These are phyloP conservation scores for Strobilomyces echinocephalus DNA, from an alignment of 768 basidiomycete genomes.

Conservation along the genomic window DNA sequence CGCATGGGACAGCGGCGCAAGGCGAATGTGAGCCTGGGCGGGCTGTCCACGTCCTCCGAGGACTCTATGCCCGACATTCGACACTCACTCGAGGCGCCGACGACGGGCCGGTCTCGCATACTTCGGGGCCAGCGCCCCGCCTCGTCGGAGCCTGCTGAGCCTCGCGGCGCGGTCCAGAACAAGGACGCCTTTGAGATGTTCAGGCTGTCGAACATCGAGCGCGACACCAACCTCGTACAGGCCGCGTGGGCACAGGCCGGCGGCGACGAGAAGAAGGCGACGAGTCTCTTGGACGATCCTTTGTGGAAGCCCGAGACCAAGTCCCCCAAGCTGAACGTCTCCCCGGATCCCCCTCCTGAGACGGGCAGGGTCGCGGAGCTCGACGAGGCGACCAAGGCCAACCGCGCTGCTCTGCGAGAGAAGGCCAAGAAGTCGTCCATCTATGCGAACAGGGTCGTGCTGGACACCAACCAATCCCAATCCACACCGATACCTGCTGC, in stretches of 20 bases:
- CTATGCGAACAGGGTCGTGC: slow-evolving; percentile 59
- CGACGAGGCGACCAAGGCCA: slow-evolving; percentile 68
- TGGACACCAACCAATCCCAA: slow-evolving; percentile 44
- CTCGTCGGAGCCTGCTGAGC: slow-evolving; percentile 29
- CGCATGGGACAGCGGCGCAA: slow-evolving; percentile 48
- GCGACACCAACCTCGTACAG: slow-evolving; percentile 35
- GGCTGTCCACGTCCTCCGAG: slow-evolving; percentile 60
- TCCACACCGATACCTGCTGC: slow-evolving; percentile 34
- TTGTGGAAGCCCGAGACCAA: slow-evolving; percentile 42
- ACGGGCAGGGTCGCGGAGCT: slow-evolving; percentile 66
- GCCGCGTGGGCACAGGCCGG: slow-evolving; percentile 65
- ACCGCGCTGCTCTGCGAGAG: slow-evolving; percentile 60
- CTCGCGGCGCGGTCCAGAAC: slow-evolving; percentile 13
- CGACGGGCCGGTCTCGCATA: slow-evolving; percentile 43
- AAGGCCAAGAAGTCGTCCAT: slow-evolving; percentile 82
- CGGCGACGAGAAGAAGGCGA: slow-evolving; percentile 60
- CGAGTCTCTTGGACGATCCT: slow-evolving; percentile 52
- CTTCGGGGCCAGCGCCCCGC: slow-evolving; percentile 43
- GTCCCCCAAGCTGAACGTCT: slow-evolving; percentile 4
- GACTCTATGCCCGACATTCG: slow-evolving; percentile 56
- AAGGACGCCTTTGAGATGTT: slow-evolving; percentile 48
- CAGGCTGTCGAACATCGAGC: slow-evolving; percentile 55
- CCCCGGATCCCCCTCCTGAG: slow-evolving; percentile 26
- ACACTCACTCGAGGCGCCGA: slow-evolving; percentile 39
- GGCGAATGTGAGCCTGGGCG: slow-evolving; percentile 33